phyloP scores from a whole-genome alignment of 306 rosid genomes.

The Argentina anserina region DNA sequence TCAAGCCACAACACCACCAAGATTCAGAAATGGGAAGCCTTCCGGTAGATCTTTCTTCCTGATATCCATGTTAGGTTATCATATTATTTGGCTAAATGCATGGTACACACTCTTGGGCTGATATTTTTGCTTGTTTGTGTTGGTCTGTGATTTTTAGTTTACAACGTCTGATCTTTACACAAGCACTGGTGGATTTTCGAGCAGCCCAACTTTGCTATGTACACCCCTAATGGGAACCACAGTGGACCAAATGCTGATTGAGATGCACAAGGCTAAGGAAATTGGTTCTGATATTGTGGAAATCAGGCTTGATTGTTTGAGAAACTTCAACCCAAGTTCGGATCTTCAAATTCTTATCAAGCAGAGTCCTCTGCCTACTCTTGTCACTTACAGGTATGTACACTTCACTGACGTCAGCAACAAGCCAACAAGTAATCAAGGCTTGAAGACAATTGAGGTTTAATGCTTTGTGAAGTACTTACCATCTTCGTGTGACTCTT shows the following conservation, averaged over 20 bases:
- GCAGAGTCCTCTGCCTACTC: slow-evolving; percentile 40
- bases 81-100: background rate
- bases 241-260: slow-evolving; percentile 35
- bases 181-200: slow-evolving; percentile 16
- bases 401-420: background rate
- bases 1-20: background rate
- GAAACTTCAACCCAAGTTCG: slow-evolving; percentile 26
- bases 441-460: background rate
- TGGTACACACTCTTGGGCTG: background rate
- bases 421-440: background rate
- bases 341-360: slow-evolving; percentile 37
- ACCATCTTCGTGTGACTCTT: background rate
- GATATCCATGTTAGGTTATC: background rate
- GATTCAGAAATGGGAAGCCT: slow-evolving; percentile 5
- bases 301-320: slow-evolving; percentile 40
- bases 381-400: slow-evolving; percentile 41
- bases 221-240: slow-evolving; percentile 33
- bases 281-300: slow-evolving; percentile 46
- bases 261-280: slow-evolving; percentile 44
- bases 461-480: background rate
- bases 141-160: slow-evolving; percentile 8
- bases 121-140: background rate
- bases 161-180: slow-evolving; percentile 14
- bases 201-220: slow-evolving; percentile 37
- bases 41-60: slow-evolving; percentile 7